Evolutionary conservation across 1,139 yeast genomes (phyloP).

Genomic region (Kodamaea ohmeri): DNA sequence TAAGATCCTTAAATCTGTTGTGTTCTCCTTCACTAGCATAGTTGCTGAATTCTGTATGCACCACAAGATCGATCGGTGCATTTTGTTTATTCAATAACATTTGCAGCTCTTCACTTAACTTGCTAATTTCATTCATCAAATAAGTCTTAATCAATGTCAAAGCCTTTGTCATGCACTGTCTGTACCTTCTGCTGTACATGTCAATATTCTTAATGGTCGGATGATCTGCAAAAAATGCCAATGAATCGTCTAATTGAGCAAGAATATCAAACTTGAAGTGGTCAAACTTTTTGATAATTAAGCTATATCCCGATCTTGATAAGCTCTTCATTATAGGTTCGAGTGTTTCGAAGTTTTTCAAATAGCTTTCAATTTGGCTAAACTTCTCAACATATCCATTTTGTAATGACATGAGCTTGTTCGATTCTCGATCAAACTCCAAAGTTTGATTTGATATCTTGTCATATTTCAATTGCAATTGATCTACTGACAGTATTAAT

Average conservation of each 20-base stretch:
- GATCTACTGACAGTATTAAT: conserved; percentile 41
- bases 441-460: conserved; percentile 58
- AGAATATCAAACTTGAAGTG: conserved; percentile 38
- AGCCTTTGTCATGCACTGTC: conserved; percentile 84
- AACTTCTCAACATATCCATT: conserved; percentile 42
- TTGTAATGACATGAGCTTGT: conserved; percentile 52
- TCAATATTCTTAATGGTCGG: conserved; percentile 68
- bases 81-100: conserved; percentile 19
- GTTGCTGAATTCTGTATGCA: conserved; percentile 54
- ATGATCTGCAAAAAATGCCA: conserved; percentile 34
- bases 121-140: conserved; percentile 52
- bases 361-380: conserved; percentile 48
- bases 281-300: conserved; percentile 50
- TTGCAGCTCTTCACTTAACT: conserved; percentile 43
- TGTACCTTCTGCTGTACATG: conserved; percentile 65
- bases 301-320: conserved; percentile 59
- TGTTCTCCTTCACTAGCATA: conserved; percentile 25
- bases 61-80: conserved; percentile 27
- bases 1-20: conserved; percentile 39
- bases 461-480: conserved; percentile 49
- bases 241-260: conserved; percentile 54
- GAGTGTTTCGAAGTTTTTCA: conserved; percentile 64
- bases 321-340: conserved; percentile 68
- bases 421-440: conserved; percentile 62
- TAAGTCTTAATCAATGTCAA: conserved; percentile 72